Evolutionary conservation across 257 asterid species (phyloP).

Genomic region (Lycium barbarum): DNA sequence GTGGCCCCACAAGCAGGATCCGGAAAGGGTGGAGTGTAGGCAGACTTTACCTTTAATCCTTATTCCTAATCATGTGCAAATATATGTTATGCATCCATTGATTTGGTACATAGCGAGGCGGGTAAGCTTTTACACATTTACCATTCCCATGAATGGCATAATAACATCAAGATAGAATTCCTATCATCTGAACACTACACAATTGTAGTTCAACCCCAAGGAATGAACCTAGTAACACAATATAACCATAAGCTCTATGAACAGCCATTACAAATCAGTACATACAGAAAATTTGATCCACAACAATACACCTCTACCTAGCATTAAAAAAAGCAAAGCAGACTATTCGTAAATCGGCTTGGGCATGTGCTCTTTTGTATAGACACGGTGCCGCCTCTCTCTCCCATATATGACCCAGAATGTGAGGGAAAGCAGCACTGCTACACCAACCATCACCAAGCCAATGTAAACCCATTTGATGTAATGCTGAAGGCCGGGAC

Average conservation of each 20-base stretch:
- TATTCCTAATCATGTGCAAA: not conserved
- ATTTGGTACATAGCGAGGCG: not conserved
- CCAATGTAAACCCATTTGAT: slow-evolving; percentile 68
- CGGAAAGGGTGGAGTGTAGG: too few species aligned
- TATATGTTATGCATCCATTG: not conserved
- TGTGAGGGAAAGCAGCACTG: slow-evolving; percentile 73
- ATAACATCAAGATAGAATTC: not conserved
- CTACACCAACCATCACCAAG: slow-evolving; percentile 68
- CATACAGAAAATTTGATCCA: slow-evolving; percentile 26
- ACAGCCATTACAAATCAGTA: not conserved
- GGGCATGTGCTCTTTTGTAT: slow-evolving; percentile 54
- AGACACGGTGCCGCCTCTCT: slow-evolving; percentile 81
- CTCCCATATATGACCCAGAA: slow-evolving; percentile 90
- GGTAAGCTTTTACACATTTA: not conserved
- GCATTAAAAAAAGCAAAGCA: not conserved
- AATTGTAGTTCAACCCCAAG: not conserved
- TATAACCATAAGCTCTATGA: not conserved
- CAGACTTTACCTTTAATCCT: too few species aligned
- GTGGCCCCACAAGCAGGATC: too few species aligned
- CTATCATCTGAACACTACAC: not conserved
- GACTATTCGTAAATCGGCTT: slow-evolving; percentile 29
- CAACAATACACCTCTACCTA: slow-evolving; percentile 23
- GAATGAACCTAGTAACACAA: slow-evolving; percentile 3
- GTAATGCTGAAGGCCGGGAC: slow-evolving; percentile 71
- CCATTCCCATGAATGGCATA: not conserved